Evolutionary conservation across 2,329 filamentous ascomycete species (phyloP), one percentile per base, ranked within the genome.

Genomic region (Colletotrichum orchidophilum): DNA sequence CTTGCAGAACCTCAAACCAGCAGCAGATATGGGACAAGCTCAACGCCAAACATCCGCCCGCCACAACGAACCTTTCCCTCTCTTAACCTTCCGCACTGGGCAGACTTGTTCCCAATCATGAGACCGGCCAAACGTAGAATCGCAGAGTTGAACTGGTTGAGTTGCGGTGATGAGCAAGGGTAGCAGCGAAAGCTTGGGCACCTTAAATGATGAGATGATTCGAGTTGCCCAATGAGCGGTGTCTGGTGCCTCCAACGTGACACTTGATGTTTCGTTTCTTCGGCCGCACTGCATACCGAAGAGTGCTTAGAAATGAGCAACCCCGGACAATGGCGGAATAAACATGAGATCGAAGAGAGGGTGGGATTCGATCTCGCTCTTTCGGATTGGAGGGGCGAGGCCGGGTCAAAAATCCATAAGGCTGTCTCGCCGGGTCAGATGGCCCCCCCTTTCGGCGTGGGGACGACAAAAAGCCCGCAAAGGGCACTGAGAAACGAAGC

Each of bases 221-320:
- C 64, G 64, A 59, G 42, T 27, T 59, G 27, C 21, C 68, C 68
- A 68, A 68, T 68, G 15, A 31, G 27, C 54, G 18, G 6, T 53
- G 52, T 18, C 26, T n/a, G 12, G 15, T 26, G 21, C 33, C 64
- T 59, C 68, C 68, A 71, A 71, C 68, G 21, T 63, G 68, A 8
- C 68, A 31, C n/a, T n/a, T n/a, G n/a, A n/a, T 71, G 68, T 71
- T 71, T 71, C 68, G 64, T 71, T 71, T 71, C 53, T 59, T 71
- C 68, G 68, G 68, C 52, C 57, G 50, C 64, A 63, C 65, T 21
- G 21, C 46, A 46, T 63, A 71, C 68, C 68, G 68, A 68, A 24
- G 27, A 13, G 24, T 62, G 68, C 68, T 68, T 68, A 68, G 39
- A 68, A 68, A 68, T 71, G 13, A 12, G 15, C 9, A 21, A 8